phyloP scores from a whole-genome alignment of 208 protist genomes.

The Strigomonas culicis region DNA sequence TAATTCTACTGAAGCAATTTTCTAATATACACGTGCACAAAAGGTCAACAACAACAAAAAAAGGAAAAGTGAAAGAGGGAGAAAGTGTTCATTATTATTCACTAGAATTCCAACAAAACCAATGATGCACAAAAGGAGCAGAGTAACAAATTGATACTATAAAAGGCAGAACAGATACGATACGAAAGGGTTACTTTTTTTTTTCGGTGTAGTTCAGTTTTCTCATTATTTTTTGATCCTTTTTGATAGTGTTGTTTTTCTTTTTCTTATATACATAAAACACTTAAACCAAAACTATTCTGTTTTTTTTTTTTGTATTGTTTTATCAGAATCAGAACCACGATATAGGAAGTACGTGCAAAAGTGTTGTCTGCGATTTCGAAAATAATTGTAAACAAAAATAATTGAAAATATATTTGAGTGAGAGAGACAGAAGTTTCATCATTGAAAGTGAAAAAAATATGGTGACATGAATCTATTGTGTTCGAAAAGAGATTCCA shows the following conservation, averaged over 20 bases:
- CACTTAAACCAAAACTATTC: neutral
- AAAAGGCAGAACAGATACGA: neutral
- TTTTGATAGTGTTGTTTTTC: slow-evolving; percentile 3
- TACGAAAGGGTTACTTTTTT: neutral
- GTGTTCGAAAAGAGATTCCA: too few species aligned
- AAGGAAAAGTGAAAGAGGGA: neutral
- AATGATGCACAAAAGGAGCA: neutral
- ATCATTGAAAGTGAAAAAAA: slow-evolving; percentile 1
- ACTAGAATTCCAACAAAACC: neutral
- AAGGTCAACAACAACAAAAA: slow-evolving; percentile 10
- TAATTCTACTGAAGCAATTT: neutral
- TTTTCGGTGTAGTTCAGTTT: neutral
- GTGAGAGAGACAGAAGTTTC: neutral
- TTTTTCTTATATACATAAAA: neutral
- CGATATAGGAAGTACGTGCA: neutral
- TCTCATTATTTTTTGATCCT: neutral
- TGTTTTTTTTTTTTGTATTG: neutral
- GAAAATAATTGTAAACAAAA: slow-evolving; percentile 15
- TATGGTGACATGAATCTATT: neutral
- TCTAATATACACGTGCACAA: neutral
- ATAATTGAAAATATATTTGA: slow-evolving; percentile 11
- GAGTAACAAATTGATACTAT: neutral
- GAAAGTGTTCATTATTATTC: neutral
- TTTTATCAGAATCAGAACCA: neutral
- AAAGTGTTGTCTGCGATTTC: neutral